Conservation (phyloP, 768 basidiomycete species). For the Sarcomyxa edulis region DNA sequence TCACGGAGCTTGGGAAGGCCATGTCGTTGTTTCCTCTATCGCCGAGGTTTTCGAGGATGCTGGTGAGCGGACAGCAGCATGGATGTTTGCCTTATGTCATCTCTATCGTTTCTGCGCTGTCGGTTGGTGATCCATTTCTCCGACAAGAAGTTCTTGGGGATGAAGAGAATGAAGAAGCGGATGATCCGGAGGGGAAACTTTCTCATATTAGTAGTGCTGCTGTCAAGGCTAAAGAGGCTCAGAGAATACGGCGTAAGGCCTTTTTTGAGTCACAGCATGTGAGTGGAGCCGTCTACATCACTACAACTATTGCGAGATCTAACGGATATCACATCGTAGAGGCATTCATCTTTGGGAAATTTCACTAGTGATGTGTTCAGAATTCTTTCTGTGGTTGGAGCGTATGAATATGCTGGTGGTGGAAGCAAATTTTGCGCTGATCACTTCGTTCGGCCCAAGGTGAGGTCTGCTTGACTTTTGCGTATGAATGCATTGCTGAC, state of each 20-base stretch:
- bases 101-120: slow-evolving; percentile 83
- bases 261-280: slow-evolving; percentile 86
- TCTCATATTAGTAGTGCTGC: slow-evolving; percentile 42
- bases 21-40: slow-evolving; percentile 95
- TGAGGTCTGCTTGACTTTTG: slow-evolving; percentile 21
- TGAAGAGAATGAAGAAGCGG: slow-evolving; percentile 32
- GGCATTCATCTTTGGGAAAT: slow-evolving; percentile 75
- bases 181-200: slow-evolving; percentile 32
- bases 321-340: slow-evolving; percentile 32
- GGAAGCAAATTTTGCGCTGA: slow-evolving; percentile 75
- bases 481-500: not conserved
- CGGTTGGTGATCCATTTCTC: slow-evolving; percentile 94
- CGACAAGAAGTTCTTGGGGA: slow-evolving; percentile 65
- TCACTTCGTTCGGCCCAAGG: slow-evolving; percentile 90
- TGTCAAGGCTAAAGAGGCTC: slow-evolving; percentile 48
- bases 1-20: slow-evolving; percentile 85
- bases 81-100: slow-evolving; percentile 82
- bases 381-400: slow-evolving; percentile 89
- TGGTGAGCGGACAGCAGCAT: slow-evolving; percentile 88
- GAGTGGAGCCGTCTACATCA: slow-evolving; percentile 12
- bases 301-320: not conserved
- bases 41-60: slow-evolving; percentile 93
- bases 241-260: slow-evolving; percentile 59
- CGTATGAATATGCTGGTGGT: slow-evolving; percentile 89
- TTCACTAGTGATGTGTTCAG: slow-evolving; percentile 84